phyloP scores from a whole-genome alignment of 495 filamentous ascomycete species.

The Patellaria atrata region DNA sequence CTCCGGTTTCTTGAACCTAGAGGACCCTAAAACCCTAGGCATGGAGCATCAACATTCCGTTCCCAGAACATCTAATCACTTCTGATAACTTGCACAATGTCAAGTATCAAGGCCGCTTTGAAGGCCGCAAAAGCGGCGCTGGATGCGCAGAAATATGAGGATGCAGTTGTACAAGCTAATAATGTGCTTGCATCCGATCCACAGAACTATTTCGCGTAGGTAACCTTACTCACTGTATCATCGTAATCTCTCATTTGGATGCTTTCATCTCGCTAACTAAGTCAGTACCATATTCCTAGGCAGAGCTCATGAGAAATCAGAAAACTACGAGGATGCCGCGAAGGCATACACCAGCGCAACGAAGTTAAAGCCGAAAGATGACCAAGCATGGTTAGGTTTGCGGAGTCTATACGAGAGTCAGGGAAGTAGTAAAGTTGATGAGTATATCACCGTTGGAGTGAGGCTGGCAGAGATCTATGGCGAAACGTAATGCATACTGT shows the following conservation, averaged over 20 bases:
- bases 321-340: constrained; percentile 54
- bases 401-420: constrained; percentile 72
- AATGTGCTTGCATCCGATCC: constrained; percentile 54
- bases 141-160: constrained; percentile 64
- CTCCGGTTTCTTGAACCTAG: too few relatives aligned
- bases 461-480: constrained; percentile 61
- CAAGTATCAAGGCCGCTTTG: constrained; percentile 55
- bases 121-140: constrained; percentile 72
- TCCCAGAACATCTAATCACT: too few relatives aligned
- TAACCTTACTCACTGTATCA: constrained; percentile 1
- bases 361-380: constrained; percentile 43
- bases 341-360: constrained; percentile 61
- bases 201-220: constrained; percentile 70
- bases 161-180: constrained; percentile 52
- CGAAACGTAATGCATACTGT: constrained; percentile 39
- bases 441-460: constrained; percentile 58
- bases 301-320: constrained; percentile 62
- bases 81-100: too few relatives aligned
- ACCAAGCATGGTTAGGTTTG: constrained; percentile 81
- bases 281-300: constrained; percentile 69
- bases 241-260: constrained; percentile 2
- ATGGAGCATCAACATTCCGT: too few relatives aligned
- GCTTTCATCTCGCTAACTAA: too few relatives aligned
- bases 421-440: constrained; percentile 47
- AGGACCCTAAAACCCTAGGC: too few relatives aligned